Base-by-base conservation (phyloP, 805 yeast species). In the Sugiyamaella floridensis region DNA sequence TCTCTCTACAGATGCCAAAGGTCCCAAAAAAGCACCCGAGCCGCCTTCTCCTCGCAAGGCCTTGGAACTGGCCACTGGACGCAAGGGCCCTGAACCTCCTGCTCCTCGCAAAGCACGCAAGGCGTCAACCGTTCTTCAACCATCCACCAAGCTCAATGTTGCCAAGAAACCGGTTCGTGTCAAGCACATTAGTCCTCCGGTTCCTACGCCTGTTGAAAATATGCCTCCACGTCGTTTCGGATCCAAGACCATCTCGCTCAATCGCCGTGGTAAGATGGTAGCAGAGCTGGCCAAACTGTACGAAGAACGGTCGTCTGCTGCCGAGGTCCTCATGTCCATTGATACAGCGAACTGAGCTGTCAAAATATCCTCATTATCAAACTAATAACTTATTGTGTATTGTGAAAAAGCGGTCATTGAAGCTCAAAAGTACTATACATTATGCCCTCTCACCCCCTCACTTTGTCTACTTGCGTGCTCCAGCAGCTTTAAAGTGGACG, bases 221-320 rank as follows among this genome's bases (percentile, higher is more conserved):
- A 51, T 55, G 2, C 52, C 57, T 2, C 55, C 58, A 10, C 52
- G 64, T 15, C 55, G 54, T 46, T 59, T 60, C 42, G 62, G 56
- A 40, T 50, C 62, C 59, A 46, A 53, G 61, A 46, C 55, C 9
- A 54, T 66, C 5, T 79, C 60, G 15, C 49, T 61, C 4, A 59
- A 79, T 6, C 71, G 77, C 11, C 63, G 82, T 15, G 82, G 81
- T 11, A 72, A 78, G 49, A 80, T 79, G 65, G 88, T 83, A 1
- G 78, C 81, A 11, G 82, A 78, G 60, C 68, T 83, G 54, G 85
- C 88, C 1, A 76, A 75, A 53, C 65, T 83, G 41, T 83, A 79
- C 58, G 89, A 83, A 61, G 86, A 83, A 61, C 70, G 84, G 57
- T 53, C 63, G 37, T 52, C 53, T 43, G 58, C 57, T 20, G 63